Conservation (phyloP, 345 rosid genomes). For the Boechera retrofracta region DNA sequence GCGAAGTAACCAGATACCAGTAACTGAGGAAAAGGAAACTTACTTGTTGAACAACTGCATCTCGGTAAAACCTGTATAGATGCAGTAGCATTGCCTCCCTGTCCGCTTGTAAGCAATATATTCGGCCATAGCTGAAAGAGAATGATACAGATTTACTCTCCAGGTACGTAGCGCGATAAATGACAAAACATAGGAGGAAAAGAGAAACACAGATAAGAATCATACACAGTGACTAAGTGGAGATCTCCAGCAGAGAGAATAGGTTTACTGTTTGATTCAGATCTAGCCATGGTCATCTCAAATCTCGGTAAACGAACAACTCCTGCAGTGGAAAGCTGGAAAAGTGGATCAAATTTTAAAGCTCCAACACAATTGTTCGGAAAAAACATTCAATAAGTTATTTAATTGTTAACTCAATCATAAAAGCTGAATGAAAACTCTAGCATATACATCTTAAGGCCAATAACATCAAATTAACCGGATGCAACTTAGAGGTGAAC, state of each 20-base stretch:
- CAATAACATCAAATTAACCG: slow-evolving; percentile 12
- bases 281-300: slow-evolving; percentile 92
- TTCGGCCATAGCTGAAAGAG: slow-evolving; percentile 87
- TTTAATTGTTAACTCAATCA: slow-evolving; percentile 11
- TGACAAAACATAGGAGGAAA: slow-evolving; percentile 11
- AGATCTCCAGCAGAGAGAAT: slow-evolving; percentile 90
- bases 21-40: slow-evolving; percentile 27
- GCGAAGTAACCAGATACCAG: slow-evolving; percentile 21
- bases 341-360: slow-evolving; percentile 43
- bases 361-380: slow-evolving; percentile 8
- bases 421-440: slow-evolving; percentile 15
- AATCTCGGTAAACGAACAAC: slow-evolving; percentile 87
- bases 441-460: slow-evolving; percentile 24
- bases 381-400: not conserved
- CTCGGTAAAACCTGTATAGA: slow-evolving; percentile 90
- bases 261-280: slow-evolving; percentile 87
- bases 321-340: slow-evolving; percentile 94
- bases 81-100: slow-evolving; percentile 95
- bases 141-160: slow-evolving; percentile 24
- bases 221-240: slow-evolving; percentile 84
- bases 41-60: slow-evolving; percentile 96
- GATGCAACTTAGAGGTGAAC: slow-evolving; percentile 9
- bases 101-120: slow-evolving; percentile 98
- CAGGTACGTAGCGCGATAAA: not conserved
- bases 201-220: slow-evolving; percentile 36